Evolutionary conservation across 352 stramenopile species (phyloP), one percentile per base, ranked within the genome.

Genomic region (Globisporangium viniferum): DNA sequence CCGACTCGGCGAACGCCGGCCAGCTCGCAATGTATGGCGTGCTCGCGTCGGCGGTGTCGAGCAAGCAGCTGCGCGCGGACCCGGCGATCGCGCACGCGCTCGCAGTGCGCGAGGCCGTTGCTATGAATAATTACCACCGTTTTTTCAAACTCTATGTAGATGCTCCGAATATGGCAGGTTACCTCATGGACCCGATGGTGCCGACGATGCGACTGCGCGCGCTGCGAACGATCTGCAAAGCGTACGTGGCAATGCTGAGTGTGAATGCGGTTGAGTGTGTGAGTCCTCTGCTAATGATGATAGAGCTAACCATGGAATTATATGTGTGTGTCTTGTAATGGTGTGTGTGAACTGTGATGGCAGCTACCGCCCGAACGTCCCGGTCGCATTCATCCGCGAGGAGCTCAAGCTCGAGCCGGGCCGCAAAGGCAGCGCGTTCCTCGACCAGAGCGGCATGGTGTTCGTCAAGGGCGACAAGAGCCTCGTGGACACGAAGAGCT

Each of bases 111-210:
- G 82, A 92, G 53, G 87, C 88, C 41, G 85, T 97, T 66, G 75
- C 87, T 72, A 78, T 85, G 68, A 95, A 95, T 82, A 78, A 95
- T 74, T 97, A 93, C 65, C 84, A 93, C 72, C 81, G 81, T 73
- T 97, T 97, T 79, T 97, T 95, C 69, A 80, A 93, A 79, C 81
- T 97, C 56, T 93, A 92, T 81, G 77, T 83, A 74, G 73, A 83
- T 81, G 83, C 88, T 73, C 89, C 88, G 35, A 97, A 97, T 74
- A 97, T 97, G 89, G 82, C 86, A 79, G 88, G 87, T 76, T 97
- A 94, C 69, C 68, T 97, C 33, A 97, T 97, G 89, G 88, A 97
- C 70, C 76, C 85, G 4, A 93, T 95, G 80, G 84, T 94, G 59
- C 70, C 85, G 46, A 81, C 88, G 55, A 92, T 96, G 60, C 89